Base-by-base conservation (phyloP, 1,139 yeast genomes). In the Geotrichum phurueaensis region DNA sequence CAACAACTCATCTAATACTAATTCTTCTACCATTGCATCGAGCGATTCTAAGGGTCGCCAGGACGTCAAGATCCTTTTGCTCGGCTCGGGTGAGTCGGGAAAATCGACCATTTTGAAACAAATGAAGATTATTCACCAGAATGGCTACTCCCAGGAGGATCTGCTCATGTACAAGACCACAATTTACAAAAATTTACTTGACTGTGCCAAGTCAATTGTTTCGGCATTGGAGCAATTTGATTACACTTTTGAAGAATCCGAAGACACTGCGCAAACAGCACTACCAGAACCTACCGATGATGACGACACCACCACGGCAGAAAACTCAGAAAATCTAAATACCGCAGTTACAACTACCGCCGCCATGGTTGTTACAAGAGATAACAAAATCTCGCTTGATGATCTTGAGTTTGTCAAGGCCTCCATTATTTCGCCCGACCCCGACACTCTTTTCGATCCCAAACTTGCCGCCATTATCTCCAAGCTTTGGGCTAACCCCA, bases 1-100 rank as follows among this genome's bases (percentile, higher is more conserved):
- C 51, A 39, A 2, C 56, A 33, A 15, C 39, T 13, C 39, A 33
- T 33, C n/a, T 13, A 33, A 33, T 33, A 33, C 2, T 33, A 33
- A 33, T 15, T 12, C n/a, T 33, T 13, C 2, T n/a, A 33, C 3
- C 39, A 53, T 18, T 23, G 50, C 50, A 20, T 20, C 47, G 23
- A 18, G 20, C 25, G 53, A 49, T n/a, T 31, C 57, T n/a, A 56
- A 56, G 29, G 60, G 60, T 13, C 53, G 61, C 7, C 63, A 71
- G 51, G 79, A 76, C 63, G 84, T 85, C 60, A 86, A 86, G 71
- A 81, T 87, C 57, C 77, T 86, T 51, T 77, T 86, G 57, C 78
- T 86, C 60, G 92, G 91, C 5, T 84, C 89, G 0, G 92, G 92
- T 3, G 92, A 86, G 69, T 81, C 87, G 64, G 92, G 92, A 9